phyloP scores from a whole-genome alignment of 441 rosid species.

The Populus hybrid region DNA sequence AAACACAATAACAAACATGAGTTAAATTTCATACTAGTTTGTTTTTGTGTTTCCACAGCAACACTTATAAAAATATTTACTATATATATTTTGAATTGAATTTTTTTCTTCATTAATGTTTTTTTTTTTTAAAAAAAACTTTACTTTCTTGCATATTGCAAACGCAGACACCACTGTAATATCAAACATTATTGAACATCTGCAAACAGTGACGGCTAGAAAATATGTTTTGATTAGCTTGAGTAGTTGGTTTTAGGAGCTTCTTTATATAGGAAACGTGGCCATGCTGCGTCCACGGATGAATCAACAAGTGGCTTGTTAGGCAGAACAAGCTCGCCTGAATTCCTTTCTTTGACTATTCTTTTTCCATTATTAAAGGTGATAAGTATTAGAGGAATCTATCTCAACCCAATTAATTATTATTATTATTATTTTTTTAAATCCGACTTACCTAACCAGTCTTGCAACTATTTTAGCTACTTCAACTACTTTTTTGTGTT shows the following conservation, averaged over 20 bases:
- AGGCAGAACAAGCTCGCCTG: slow-evolving; percentile 26
- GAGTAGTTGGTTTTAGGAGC: not conserved
- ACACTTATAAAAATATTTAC: too few species aligned
- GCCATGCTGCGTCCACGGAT: slow-evolving; percentile 21
- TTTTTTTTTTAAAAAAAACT: too few species aligned
- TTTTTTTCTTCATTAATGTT: not conserved
- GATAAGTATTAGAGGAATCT: not conserved
- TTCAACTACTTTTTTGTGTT: not conserved
- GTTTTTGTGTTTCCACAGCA: rapidly evolving
- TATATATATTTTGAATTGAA: too few species aligned
- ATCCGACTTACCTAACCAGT: not conserved
- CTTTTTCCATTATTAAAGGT: not conserved
- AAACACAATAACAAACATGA: too few species aligned
- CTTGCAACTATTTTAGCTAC: not conserved
- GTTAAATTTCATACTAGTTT: too few species aligned
- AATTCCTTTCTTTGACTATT: slow-evolving; percentile 9
- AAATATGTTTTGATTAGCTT: slow-evolving; percentile 12
- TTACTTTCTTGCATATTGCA: not conserved
- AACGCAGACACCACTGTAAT: not conserved
- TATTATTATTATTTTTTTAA: too few species aligned
- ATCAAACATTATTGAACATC: not conserved
- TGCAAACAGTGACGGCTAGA: slow-evolving; percentile 8
- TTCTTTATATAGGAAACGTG: slow-evolving; percentile 17
- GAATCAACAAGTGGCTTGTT: slow-evolving; percentile 21
- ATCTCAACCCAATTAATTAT: not conserved